Evolutionary conservation across 2,329 filamentous ascomycete genomes (phyloP).

Genomic region (Pseudogymnoascus sp.): DNA sequence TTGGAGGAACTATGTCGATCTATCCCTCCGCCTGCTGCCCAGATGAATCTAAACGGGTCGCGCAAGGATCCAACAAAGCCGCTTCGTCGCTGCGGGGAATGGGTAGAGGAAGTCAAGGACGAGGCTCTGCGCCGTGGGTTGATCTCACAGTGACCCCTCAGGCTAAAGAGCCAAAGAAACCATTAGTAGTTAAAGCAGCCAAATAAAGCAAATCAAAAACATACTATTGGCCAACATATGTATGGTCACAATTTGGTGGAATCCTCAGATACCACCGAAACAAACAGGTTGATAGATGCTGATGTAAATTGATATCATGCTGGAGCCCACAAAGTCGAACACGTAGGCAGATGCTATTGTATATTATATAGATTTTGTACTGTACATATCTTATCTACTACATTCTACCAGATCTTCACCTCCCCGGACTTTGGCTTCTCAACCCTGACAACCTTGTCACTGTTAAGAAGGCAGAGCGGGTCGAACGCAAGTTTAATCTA

Average conservation of each 20-base stretch:
- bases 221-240: not conserved
- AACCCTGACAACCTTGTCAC: conserved; percentile 61
- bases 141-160: not conserved
- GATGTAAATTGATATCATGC: not conserved
- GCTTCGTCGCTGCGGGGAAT: not conserved
- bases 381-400: not conserved
- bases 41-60: not conserved
- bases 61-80: not conserved
- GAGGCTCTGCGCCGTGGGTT: not conserved
- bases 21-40: not conserved
- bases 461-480: conserved; percentile 60
- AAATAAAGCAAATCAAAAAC: not conserved
- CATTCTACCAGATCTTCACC: conserved; percentile 38
- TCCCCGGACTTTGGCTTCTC: conserved; percentile 46
- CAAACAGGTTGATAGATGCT: no score
- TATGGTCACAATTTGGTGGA: not conserved
- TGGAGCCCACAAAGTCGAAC: not conserved
- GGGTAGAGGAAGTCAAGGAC: not conserved
- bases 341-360: not conserved
- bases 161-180: not conserved
- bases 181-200: not conserved
- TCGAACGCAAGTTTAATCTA: conserved; percentile 76
- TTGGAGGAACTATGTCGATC: not conserved
- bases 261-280: not conserved
- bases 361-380: not conserved